phyloP scores from a whole-genome alignment of 83 land plant species.

The Diphasiastrum complanatum region DNA sequence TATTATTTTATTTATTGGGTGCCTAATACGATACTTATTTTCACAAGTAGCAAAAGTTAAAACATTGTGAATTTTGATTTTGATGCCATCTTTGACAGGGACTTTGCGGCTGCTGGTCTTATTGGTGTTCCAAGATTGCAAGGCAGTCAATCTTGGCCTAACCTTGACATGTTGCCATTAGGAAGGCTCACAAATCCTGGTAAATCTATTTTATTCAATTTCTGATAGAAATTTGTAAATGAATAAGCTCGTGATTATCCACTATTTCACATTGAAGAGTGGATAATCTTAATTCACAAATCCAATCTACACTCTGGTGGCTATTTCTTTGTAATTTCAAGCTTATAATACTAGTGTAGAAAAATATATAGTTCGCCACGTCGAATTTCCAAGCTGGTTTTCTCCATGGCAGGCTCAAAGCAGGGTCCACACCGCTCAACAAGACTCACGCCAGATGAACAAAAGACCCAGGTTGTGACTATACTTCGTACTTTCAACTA shows the following conservation, averaged over 20 bases:
- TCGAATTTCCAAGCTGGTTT: neutral
- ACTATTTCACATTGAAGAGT: too few species aligned
- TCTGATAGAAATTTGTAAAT: too few species aligned
- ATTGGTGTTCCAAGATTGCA: constrained; percentile 57
- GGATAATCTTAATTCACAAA: too few species aligned
- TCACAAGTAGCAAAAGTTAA: neutral
- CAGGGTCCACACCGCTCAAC: constrained; percentile 69
- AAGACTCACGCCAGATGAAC: constrained; percentile 53
- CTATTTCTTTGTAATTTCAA: neutral
- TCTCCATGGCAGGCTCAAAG: constrained; percentile 38
- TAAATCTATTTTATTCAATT: constrained; percentile 12
- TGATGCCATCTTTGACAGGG: too few species aligned
- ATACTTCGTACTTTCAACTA: too few species aligned
- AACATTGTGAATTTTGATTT: neutral
- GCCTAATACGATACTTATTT: too few species aligned
- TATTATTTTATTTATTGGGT: too few species aligned
- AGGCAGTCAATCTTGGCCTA: constrained; percentile 90
- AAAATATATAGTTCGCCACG: neutral
- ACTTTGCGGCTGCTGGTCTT: constrained; percentile 59
- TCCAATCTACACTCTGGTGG: neutral
- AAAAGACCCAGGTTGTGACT: constrained; percentile 87
- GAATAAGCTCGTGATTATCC: too few species aligned
- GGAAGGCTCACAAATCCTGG: constrained; percentile 86
- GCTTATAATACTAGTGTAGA: neutral
- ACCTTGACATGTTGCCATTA: constrained; percentile 91